These are phyloP conservation scores for Candida smagusa DNA, from an alignment of 1,139 yeast genomes.

Conservation along the genomic window DNA sequence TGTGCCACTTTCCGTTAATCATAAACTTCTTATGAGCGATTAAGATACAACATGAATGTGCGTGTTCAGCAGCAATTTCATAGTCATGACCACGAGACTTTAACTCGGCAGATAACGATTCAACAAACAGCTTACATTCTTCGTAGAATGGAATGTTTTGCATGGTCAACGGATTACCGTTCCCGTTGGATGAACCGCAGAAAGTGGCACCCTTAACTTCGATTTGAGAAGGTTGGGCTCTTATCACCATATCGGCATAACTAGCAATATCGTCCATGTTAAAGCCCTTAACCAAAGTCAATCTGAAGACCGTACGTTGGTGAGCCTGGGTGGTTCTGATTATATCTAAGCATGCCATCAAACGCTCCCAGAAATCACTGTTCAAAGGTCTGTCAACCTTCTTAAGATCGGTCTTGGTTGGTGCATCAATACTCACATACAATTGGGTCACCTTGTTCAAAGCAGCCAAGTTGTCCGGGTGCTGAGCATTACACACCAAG, in stretches of 20 bases:
- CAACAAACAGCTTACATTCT: constrained; percentile 78
- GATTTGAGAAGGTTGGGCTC: constrained; percentile 82
- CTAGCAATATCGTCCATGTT: constrained; percentile 79
- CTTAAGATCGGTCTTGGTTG: constrained; percentile 74
- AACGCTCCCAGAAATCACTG: constrained; percentile 90
- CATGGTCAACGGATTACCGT: constrained; percentile 90
- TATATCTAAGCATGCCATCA: constrained; percentile 76
- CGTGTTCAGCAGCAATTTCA: constrained; percentile 91
- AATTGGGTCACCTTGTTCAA: constrained; percentile 81
- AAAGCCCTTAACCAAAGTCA: constrained; percentile 89
- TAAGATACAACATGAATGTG: constrained; percentile 89
- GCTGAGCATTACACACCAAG: constrained; percentile 93
- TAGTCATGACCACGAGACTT: constrained; percentile 62
- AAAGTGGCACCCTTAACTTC: constrained; percentile 95
- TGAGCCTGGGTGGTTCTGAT: constrained; percentile 66
- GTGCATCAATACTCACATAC: constrained; percentile 91
- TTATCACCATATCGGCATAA: constrained; percentile 85
- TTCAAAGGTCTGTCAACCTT: constrained; percentile 85
- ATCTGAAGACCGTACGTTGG: constrained; percentile 88
- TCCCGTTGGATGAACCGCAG: constrained; percentile 79
- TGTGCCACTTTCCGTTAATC: constrained; percentile 75
- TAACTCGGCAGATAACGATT: constrained; percentile 56
- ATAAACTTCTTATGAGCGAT: constrained; percentile 75
- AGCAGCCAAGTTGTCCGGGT: constrained; percentile 74
- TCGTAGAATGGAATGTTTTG: constrained; percentile 93